These are phyloP conservation scores for Acidiella bohemica DNA, from an alignment of 495 filamentous ascomycete species.

Conservation along the genomic window DNA sequence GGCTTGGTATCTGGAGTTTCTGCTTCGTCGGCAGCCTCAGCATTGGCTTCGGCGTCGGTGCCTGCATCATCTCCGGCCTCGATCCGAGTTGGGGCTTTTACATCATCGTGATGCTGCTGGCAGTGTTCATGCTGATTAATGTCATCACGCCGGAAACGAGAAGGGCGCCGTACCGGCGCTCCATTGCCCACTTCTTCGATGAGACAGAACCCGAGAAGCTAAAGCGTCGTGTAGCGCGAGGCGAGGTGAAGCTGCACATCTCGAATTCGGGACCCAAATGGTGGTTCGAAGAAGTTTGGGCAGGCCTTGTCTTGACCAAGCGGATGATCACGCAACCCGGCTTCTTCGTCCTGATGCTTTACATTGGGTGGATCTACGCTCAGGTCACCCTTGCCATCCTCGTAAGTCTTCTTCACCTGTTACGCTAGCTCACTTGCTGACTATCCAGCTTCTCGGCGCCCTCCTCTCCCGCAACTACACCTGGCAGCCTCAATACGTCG, in stretches of 20 bases:
- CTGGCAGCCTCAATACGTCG: constrained; percentile 47
- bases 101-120: constrained; percentile 49
- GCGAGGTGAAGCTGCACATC: constrained; percentile 63
- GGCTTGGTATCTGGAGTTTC: constrained; percentile 68
- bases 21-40: constrained; percentile 54
- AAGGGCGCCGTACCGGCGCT: constrained; percentile 48
- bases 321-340: constrained; percentile 59
- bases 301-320: constrained; percentile 49
- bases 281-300: constrained; percentile 62
- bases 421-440: neutral
- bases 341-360: constrained; percentile 55
- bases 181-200: constrained; percentile 47
- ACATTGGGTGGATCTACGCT: constrained; percentile 64
- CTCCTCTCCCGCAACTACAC: constrained; percentile 50
- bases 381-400: constrained; percentile 56
- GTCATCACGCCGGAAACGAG: constrained; percentile 52
- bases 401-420: constrained; percentile 24
- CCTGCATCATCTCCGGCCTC: constrained; percentile 44
- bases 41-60: constrained; percentile 55
- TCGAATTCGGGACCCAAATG: constrained; percentile 51
- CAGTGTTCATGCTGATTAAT: constrained; percentile 48
- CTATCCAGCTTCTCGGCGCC: constrained; percentile 46
- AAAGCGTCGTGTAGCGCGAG: constrained; percentile 47
- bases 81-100: constrained; percentile 62
- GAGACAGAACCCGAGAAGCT: constrained; percentile 33